Evolutionary conservation across 2,329 filamentous ascomycete genomes (phyloP).

Genomic region (Phaeosphaeriaceae sp.): DNA sequence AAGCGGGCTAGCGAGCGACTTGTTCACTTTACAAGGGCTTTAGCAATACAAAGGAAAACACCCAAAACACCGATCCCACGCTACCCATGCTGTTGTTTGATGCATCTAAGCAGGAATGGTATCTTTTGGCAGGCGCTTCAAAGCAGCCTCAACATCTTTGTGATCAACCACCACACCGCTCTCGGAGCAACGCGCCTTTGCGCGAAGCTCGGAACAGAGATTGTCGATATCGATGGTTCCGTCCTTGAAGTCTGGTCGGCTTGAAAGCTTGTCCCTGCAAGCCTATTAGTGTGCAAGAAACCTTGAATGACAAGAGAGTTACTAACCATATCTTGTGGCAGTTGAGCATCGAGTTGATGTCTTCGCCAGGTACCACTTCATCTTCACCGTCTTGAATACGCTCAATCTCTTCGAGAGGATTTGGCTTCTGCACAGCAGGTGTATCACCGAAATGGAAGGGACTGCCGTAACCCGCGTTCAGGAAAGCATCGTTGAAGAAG

Average conservation of each 20-base stretch:
- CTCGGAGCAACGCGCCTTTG: slow-evolving; percentile 95
- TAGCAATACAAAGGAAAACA: neutral
- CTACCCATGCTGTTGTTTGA: slow-evolving; percentile 8
- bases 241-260: slow-evolving; percentile 83
- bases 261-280: slow-evolving; percentile 85
- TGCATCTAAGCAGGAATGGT: slow-evolving; percentile 8
- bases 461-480: slow-evolving; percentile 76
- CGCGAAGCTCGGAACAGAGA: slow-evolving; percentile 88
- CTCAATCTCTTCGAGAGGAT: slow-evolving; percentile 80
- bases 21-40: neutral
- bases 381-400: slow-evolving; percentile 76
- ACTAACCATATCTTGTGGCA: slow-evolving; percentile 94
- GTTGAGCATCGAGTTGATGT: slow-evolving; percentile 71
- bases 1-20: slow-evolving; percentile 7
- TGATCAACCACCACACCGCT: slow-evolving; percentile 88
- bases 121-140: slow-evolving; percentile 53
- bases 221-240: slow-evolving; percentile 94
- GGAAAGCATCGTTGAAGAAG: slow-evolving; percentile 78
- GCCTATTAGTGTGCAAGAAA: slow-evolving; percentile 38
- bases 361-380: slow-evolving; percentile 64
- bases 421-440: slow-evolving; percentile 57
- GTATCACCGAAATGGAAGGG: slow-evolving; percentile 74
- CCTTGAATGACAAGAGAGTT: neutral
- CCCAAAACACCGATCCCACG: neutral
- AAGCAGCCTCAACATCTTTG: slow-evolving; percentile 77